phyloP scores from a whole-genome alignment of 768 basidiomycete species.

The Russula olivacea region DNA sequence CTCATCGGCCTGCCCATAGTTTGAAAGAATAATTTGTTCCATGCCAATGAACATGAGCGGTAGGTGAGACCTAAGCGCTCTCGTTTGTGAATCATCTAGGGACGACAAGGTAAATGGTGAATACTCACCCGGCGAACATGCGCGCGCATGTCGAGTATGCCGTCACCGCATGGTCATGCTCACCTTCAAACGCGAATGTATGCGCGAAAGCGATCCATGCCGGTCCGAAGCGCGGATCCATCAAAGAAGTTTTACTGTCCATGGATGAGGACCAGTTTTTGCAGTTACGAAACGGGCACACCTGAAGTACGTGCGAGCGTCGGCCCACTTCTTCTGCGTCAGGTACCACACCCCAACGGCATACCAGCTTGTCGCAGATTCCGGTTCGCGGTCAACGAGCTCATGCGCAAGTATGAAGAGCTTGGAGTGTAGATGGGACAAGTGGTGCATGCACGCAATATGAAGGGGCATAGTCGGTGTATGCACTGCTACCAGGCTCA shows the following conservation, averaged over 20 bases:
- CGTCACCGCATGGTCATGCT: conserved; percentile 97
- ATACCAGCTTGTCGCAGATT: conserved; percentile 94
- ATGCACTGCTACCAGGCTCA: conserved; percentile 80
- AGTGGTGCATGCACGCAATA: conserved; percentile 96
- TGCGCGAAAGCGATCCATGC: conserved; percentile 99
- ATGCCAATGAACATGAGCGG: conserved; percentile 95
- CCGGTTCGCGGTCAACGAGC: conserved; percentile 90
- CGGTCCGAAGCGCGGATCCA: conserved; percentile 94
- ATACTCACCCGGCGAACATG: conserved; percentile 82
- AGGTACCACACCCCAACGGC: conserved; percentile 98
- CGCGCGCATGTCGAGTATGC: conserved; percentile 96
- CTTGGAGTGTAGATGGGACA: conserved; percentile 84
- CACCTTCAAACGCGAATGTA: conserved; percentile 93
- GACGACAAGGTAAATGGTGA: conserved; percentile 9
- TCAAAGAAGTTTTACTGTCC: conserved; percentile 84
- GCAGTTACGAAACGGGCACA: conserved; percentile 32
- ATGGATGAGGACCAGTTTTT: conserved; percentile 6
- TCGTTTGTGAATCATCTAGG: neutral
- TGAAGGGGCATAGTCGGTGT: conserved; percentile 88
- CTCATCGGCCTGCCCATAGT: conserved; percentile 77
- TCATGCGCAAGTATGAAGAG: conserved; percentile 96
- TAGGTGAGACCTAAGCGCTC: conserved; percentile 73
- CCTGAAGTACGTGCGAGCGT: conserved; percentile 95
- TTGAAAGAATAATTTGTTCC: conserved; percentile 92
- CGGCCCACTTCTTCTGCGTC: conserved; percentile 76